Evolutionary conservation across 352 stramenopile species (phyloP).

Genomic region (Phytopythium delawarense): DNA sequence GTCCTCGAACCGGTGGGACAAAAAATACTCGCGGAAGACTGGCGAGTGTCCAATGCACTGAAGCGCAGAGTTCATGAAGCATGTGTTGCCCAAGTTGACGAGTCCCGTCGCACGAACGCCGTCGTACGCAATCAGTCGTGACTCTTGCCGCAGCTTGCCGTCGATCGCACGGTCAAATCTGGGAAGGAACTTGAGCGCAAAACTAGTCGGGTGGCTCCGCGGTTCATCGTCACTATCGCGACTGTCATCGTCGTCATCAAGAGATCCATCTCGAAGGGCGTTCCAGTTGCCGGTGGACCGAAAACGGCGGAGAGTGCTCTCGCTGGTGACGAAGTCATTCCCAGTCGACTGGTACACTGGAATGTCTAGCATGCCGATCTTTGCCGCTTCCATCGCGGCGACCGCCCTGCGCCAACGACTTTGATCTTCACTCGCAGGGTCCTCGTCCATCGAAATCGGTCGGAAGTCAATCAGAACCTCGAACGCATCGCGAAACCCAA

Average conservation of each 20-base stretch:
- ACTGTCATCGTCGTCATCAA: constrained; percentile 20
- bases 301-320: constrained; percentile 34
- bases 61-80: constrained; percentile 86
- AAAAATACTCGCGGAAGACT: constrained; percentile 94
- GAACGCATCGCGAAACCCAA: constrained; percentile 42
- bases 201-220: background rate
- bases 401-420: constrained; percentile 18
- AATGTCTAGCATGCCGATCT: constrained; percentile 25
- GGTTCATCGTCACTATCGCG: constrained; percentile 4
- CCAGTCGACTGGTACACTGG: constrained; percentile 47
- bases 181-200: constrained; percentile 7
- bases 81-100: constrained; percentile 86
- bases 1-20: constrained; percentile 84
- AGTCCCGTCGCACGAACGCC: constrained; percentile 60
- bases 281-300: constrained; percentile 30
- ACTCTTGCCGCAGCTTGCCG: constrained; percentile 20
- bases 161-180: constrained; percentile 3
- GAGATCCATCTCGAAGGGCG: constrained; percentile 19
- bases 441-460: constrained; percentile 27
- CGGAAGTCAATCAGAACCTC: constrained; percentile 74
- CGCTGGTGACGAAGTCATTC: constrained; percentile 55
- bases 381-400: constrained; percentile 12
- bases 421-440: constrained; percentile 19
- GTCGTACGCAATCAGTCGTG: constrained; percentile 21
- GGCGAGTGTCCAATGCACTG: constrained; percentile 94